Evolutionary conservation across 2,329 filamentous ascomycete genomes (phyloP), one percentile per base, ranked within the genome.

Genomic region (Aspergillus brunneoviolaceus): DNA sequence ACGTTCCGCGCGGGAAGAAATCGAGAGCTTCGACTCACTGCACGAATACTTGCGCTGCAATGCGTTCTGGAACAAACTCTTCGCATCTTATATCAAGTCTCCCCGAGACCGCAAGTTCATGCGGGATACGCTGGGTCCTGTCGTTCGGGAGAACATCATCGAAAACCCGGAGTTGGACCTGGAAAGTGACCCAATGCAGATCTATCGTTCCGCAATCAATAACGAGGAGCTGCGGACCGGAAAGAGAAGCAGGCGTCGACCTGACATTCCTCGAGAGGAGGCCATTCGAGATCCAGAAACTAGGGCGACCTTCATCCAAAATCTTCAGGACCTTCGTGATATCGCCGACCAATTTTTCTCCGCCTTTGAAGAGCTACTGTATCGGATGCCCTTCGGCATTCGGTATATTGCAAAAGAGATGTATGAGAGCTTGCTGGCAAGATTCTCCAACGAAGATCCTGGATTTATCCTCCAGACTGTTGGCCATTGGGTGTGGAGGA

Each of bases 221-320:
- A 96, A 99, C 69, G 94, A 98, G 76, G 95, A 99, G 77, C 86
- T 99, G 25, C 88, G 92, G 19, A 99, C 95, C 0, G 95, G 95
- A 4, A 87, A 87, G 65, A 87, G 91, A 21, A 96, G 93, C 73
- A 85, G 85, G 53, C 85, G 95, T 63, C 90, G 88, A 35, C 86
- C 91, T 14, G 92, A 97, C 67, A 89, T 99, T 35, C 89, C 92
- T 0, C 87, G 93, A 63, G 95, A 99, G 73, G 84, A 96, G 67
- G 95, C 95, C n/a, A 97, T 99, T 74, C 89, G 93, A 67, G 95
- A 99, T 70, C 89, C 89, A 0, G 95, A 99, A 76, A 98, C 95
- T 1, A 87, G 94, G 69, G 88, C 90, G 61, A 88, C 93, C 27
- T 99, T 99, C 74, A 96, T 99, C 60, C 90, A 95, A 70, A 92